These are phyloP conservation scores for Seiridium unicorne DNA, from an alignment of 2,329 filamentous ascomycete species.

Conservation along the genomic window DNA sequence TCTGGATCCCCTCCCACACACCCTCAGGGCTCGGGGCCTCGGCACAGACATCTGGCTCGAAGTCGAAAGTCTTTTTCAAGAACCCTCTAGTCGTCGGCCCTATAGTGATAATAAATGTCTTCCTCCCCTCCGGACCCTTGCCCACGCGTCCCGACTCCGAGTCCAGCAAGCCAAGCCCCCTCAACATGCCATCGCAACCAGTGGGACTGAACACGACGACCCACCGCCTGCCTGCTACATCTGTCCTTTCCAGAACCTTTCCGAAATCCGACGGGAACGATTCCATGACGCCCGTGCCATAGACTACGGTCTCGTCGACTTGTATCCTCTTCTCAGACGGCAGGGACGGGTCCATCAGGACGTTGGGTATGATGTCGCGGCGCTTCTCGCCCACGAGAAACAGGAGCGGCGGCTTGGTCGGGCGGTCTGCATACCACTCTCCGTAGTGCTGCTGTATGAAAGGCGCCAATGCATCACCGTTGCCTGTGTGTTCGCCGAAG, in stretches of 20 bases:
- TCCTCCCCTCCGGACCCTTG: conserved; percentile 19
- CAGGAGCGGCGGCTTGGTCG: conserved; percentile 62
- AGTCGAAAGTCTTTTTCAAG: conserved; percentile 62
- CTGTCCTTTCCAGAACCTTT: conserved; percentile 44
- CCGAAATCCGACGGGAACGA: conserved; percentile 71
- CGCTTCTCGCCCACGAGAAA: conserved; percentile 91
- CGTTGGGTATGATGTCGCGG: conserved; percentile 85
- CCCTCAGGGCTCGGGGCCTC: conserved; percentile 80
- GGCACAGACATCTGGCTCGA: conserved; percentile 77
- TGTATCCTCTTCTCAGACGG: conserved; percentile 50
- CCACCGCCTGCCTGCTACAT: conserved; percentile 53
- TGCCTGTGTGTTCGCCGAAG: conserved; percentile 79
- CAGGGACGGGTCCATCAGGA: conserved; percentile 60
- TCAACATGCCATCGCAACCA: conserved; percentile 61
- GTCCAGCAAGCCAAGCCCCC: conserved; percentile 51
- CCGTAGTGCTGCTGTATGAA: conserved; percentile 80
- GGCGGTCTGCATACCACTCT: conserved; percentile 42
- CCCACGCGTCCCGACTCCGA: conserved; percentile 37
- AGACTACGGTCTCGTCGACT: conserved; percentile 80
- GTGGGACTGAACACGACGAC: conserved; percentile 72
- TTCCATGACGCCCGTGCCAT: conserved; percentile 80
- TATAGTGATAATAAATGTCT: conserved; percentile 74
- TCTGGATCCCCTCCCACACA: conserved; percentile 64
- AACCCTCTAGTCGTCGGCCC: conserved; percentile 87
- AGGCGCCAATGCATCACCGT: conserved; percentile 73